Percentiles rank a stretch among this genome's conserved stretches.
phyloP scores from a whole-genome alignment of 495 filamentous ascomycete genomes.

The Xylaria venustula region DNA sequence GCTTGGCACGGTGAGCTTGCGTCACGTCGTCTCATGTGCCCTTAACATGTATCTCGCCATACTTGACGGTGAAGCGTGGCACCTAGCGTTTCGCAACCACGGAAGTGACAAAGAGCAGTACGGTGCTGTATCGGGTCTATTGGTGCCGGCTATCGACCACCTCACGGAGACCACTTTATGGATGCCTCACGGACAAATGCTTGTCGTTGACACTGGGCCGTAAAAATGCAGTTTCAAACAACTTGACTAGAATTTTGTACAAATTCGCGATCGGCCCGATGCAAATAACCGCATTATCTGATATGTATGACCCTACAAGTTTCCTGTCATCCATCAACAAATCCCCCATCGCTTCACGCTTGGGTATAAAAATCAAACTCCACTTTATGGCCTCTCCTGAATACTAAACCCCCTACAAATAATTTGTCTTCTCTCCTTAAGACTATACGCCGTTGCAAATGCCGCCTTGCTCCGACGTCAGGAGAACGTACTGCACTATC shows the following conservation, averaged over 20 bases:
- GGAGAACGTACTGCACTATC: not conserved
- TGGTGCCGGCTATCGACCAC: too few relatives aligned
- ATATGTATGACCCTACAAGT: not conserved
- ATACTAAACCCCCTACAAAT: not conserved
- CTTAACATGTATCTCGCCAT: too few relatives aligned
- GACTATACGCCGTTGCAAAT: not conserved
- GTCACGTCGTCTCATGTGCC: too few relatives aligned
- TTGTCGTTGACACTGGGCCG: slow-evolving; percentile 4
- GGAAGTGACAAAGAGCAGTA: too few relatives aligned
- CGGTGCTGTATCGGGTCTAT: too few relatives aligned
- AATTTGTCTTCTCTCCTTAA: slow-evolving; percentile 4
- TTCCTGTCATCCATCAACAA: not conserved
- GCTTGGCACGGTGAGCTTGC: too few relatives aligned
- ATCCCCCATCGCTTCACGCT: not conserved
- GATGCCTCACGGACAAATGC: not conserved
- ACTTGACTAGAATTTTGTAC: slow-evolving; percentile 6
- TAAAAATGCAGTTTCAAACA: not conserved
- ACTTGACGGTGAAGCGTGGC: not conserved
- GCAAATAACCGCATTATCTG: not conserved
- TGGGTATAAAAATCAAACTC: slow-evolving; percentile 7
- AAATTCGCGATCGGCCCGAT: slow-evolving; percentile 10
- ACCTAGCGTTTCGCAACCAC: too few relatives aligned
- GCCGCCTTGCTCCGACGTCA: not conserved
- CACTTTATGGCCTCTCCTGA: not conserved
- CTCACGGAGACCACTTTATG: too few relatives aligned